Percentiles rank a stretch among this genome's conserved stretches.
These are phyloP conservation scores for Echinosophora koreensis DNA, from an alignment of 306 rosid species.

Conservation along the genomic window DNA sequence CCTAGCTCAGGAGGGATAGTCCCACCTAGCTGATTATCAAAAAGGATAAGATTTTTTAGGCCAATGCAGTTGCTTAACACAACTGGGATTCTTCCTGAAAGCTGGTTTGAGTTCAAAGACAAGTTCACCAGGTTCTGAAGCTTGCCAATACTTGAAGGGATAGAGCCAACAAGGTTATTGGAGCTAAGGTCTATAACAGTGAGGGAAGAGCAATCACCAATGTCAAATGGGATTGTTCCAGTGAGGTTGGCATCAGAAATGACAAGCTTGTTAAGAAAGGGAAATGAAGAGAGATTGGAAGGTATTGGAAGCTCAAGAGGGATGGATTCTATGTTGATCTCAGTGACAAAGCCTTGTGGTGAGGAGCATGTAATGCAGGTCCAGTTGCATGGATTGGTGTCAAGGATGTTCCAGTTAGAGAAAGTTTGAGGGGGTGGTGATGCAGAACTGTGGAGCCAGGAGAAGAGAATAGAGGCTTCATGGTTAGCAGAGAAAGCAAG, in stretches of 20 bases:
- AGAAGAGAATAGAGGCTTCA: constrained; percentile 77
- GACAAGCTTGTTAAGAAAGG: constrained; percentile 64
- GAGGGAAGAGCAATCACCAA: constrained; percentile 66
- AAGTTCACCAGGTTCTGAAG: constrained; percentile 65
- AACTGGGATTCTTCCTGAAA: constrained; percentile 76
- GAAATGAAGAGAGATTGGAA: constrained; percentile 72
- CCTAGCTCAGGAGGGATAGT: constrained; percentile 63
- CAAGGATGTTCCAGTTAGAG: constrained; percentile 74
- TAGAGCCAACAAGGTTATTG: constrained; percentile 74
- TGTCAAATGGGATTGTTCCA: constrained; percentile 64
- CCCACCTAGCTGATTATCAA: constrained; percentile 73
- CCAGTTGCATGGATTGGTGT: constrained; percentile 88
- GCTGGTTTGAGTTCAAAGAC: constrained; percentile 76
- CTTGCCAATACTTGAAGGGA: constrained; percentile 67
- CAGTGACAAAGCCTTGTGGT: constrained; percentile 64
- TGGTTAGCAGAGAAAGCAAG: constrained; percentile 62
- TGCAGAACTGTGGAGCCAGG: constrained; percentile 79
- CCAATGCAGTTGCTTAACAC: constrained; percentile 64
- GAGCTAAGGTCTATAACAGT: constrained; percentile 68
- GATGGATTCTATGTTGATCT: constrained; percentile 68
- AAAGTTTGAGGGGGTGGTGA: constrained; percentile 57
- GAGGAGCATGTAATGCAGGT: constrained; percentile 78
- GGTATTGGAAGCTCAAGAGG: constrained; percentile 76
- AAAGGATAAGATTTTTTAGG: constrained; percentile 62
- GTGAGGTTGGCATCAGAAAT: constrained; percentile 84